Evolutionary conservation across 345 rosid species (phyloP).

Genomic region (Aethionema arabicum): DNA sequence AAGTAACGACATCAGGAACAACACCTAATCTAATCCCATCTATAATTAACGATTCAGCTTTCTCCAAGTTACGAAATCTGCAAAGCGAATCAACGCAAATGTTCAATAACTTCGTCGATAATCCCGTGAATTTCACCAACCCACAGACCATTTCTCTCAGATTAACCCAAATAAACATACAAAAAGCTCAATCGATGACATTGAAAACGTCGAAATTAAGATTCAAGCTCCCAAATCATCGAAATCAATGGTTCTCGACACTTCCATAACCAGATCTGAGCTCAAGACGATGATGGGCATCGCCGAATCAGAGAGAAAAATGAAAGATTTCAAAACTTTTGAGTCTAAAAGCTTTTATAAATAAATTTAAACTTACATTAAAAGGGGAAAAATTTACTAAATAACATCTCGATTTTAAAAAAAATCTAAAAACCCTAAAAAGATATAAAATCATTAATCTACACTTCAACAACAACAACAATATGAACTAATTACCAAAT

Average conservation of each 20-base stretch:
- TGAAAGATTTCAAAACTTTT: background rate
- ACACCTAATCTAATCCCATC: slow-evolving; percentile 76
- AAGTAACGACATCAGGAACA: slow-evolving; percentile 83
- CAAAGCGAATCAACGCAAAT: slow-evolving; percentile 58
- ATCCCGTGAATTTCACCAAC: slow-evolving; percentile 37
- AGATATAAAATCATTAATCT: slow-evolving; percentile 16
- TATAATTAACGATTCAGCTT: slow-evolving; percentile 58
- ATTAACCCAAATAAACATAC: slow-evolving; percentile 27
- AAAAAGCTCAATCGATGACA: slow-evolving; percentile 18
- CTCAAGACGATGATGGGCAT: slow-evolving; percentile 11
- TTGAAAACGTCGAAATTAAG: background rate
- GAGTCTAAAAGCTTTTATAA: background rate
- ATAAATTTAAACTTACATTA: background rate
- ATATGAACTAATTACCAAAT: slow-evolving; percentile 4
- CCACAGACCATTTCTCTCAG: slow-evolving; percentile 25
- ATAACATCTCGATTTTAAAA: slow-evolving; percentile 3
- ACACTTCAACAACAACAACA: slow-evolving; percentile 24
- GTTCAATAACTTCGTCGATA: slow-evolving; percentile 69
- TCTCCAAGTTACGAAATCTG: slow-evolving; percentile 49
- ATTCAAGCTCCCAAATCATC: background rate
- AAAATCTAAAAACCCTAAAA: slow-evolving; percentile 10
- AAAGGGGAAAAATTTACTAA: background rate
- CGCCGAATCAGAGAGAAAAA: background rate
- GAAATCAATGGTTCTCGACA: background rate
- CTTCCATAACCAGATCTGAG: slow-evolving; percentile 24